Evolutionary conservation across 129 eudicot genomes (phyloP).

Genomic region (Flaveria robusta): DNA sequence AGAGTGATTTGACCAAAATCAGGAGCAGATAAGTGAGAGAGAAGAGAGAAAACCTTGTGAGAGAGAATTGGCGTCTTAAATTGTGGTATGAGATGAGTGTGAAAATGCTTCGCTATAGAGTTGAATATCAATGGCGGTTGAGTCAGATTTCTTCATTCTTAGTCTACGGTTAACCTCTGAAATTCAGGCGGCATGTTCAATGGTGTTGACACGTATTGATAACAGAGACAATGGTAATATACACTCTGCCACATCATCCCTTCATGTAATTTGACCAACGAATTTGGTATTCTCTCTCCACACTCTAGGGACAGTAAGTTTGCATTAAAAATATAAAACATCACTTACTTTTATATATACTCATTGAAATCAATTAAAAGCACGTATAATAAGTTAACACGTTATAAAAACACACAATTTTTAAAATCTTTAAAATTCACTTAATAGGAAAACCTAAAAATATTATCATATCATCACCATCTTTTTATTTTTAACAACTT

Average conservation of each 20-base stretch:
- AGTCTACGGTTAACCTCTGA: not conserved
- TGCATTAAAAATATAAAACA: not conserved
- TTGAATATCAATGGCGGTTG: constrained; percentile 23
- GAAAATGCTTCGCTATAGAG: constrained; percentile 8
- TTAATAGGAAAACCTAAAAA: too few relatives aligned
- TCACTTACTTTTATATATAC: too few relatives aligned
- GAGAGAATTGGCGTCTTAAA: not conserved
- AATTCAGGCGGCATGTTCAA: constrained; percentile 27
- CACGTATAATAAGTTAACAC: too few relatives aligned
- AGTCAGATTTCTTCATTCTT: constrained; percentile 15
- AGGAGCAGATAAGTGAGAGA: not conserved
- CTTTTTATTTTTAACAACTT: too few relatives aligned
- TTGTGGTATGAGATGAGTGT: not conserved
- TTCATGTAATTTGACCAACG: not conserved
- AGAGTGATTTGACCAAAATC: not conserved
- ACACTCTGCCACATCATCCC: too few relatives aligned
- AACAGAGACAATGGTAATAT: not conserved
- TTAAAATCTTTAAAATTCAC: too few relatives aligned
- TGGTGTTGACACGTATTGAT: constrained; percentile 29
- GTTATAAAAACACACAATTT: too few relatives aligned
- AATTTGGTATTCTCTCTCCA: not conserved
- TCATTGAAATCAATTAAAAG: too few relatives aligned
- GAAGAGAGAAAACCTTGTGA: constrained; percentile 8
- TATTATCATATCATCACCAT: too few relatives aligned
- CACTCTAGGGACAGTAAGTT: too few relatives aligned